A percentile compares a stretch with the other conserved stretches of the same genome.
phyloP scores from a whole-genome alignment of 176 grass and related monocot genomes.

The maize (Zea mays) region DNA sequence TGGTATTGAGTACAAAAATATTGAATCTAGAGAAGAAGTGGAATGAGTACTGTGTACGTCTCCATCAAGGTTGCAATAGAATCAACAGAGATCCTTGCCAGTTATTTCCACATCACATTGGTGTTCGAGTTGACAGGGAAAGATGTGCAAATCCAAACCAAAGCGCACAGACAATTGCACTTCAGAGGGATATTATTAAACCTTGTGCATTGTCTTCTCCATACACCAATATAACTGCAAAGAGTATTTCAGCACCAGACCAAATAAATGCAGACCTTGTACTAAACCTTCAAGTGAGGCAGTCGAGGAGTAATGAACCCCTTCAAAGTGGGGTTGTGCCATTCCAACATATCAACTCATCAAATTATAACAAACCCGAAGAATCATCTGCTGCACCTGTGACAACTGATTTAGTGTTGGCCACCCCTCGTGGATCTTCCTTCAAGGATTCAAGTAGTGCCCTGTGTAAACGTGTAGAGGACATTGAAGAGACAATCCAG shows the following conservation, averaged over 20 bases:
- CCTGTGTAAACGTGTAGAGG: conserved; percentile 27
- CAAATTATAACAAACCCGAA: conserved; percentile 28
- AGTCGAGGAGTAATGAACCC: conserved; percentile 62
- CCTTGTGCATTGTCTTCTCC: conserved; percentile 39
- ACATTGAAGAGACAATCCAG: conserved; percentile 30
- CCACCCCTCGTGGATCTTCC: conserved; percentile 53
- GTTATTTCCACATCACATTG: conserved; percentile 41
- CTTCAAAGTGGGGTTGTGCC: conserved; percentile 39
- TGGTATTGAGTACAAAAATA: conserved; percentile 64
- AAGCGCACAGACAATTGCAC: conserved; percentile 27
- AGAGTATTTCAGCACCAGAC: conserved; percentile 59
- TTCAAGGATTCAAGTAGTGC: conserved; percentile 42
- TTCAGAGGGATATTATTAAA: conserved; percentile 34
- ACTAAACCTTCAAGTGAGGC: conserved; percentile 51
- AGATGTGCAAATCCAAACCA: conserved; percentile 40
- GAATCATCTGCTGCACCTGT: conserved; percentile 58
- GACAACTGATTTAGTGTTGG: conserved; percentile 80
- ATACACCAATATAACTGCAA: conserved; percentile 30
- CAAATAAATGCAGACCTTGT: conserved; percentile 59
- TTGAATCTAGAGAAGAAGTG: conserved; percentile 79
- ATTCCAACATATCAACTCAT: conserved; percentile 21
- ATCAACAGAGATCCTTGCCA: conserved; percentile 39
- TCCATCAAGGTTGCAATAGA: conserved; percentile 51
- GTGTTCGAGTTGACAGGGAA: conserved; percentile 38
- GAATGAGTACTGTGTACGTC: conserved; percentile 65